phyloP scores from a whole-genome alignment of 2,329 filamentous ascomycete genomes.

The Penicillium hordei region DNA sequence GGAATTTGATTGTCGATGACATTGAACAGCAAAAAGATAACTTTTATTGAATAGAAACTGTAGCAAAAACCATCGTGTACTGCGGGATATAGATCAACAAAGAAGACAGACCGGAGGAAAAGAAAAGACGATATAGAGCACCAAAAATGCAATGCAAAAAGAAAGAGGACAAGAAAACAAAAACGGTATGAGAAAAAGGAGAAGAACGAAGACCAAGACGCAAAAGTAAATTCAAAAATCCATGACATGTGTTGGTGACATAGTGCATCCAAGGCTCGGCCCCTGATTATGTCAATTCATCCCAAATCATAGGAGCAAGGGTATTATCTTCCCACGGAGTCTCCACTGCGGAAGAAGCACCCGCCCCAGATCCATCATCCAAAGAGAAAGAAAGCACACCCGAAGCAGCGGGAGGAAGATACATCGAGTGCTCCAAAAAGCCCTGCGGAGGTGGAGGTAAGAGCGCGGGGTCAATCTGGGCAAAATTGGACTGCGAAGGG shows the following conservation, averaged over 20 bases:
- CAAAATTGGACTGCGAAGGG: conserved; percentile 14
- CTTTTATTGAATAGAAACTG: conserved; percentile 5
- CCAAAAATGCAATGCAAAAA: conserved; percentile 6
- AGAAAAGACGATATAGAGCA: conserved; percentile 6
- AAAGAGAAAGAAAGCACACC: conserved; percentile 32
- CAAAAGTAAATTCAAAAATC: background rate
- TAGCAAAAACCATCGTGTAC: conserved; percentile 26
- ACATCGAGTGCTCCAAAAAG: conserved; percentile 24
- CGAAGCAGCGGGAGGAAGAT: conserved; percentile 12
- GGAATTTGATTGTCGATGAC: background rate
- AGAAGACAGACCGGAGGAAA: background rate
- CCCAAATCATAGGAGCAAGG: conserved; percentile 43
- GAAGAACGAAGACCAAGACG: background rate
- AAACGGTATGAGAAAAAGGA: background rate
- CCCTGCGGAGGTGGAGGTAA: conserved; percentile 35
- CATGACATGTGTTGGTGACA: background rate
- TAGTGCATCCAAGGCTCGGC: background rate
- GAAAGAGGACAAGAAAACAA: background rate
- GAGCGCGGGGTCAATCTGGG: conserved; percentile 34
- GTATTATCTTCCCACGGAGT: conserved; percentile 41
- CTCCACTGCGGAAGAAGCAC: conserved; percentile 18
- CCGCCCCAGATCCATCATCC: conserved; percentile 31
- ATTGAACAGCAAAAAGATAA: background rate
- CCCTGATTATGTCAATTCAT: conserved; percentile 31
- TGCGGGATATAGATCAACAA: conserved; percentile 26